A percentile compares a stretch with the other conserved stretches of the same genome.
Evolutionary conservation across 1,139 yeast genomes (phyloP).

Genomic region (Kodamaea plutei): DNA sequence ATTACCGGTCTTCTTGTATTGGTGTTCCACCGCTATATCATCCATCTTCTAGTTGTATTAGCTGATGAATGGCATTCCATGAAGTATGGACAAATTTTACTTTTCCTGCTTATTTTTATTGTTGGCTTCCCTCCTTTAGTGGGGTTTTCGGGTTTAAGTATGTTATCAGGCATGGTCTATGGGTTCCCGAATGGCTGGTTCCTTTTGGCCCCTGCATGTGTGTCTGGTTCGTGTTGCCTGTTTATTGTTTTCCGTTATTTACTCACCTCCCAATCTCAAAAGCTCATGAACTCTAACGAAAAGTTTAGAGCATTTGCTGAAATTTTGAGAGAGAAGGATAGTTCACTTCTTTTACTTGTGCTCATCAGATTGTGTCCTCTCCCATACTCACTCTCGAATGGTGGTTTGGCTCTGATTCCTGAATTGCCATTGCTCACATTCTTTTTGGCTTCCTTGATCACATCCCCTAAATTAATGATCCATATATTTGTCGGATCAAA

Average conservation of each 20-base stretch:
- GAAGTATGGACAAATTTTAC: conserved; percentile 48
- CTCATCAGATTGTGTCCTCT: conserved; percentile 83
- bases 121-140: conserved; percentile 80
- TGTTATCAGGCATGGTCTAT: conserved; percentile 76
- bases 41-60: conserved; percentile 40
- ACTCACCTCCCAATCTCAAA: conserved; percentile 52
- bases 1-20: conserved; percentile 29
- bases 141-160: conserved; percentile 71
- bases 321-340: conserved; percentile 57
- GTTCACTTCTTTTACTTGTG: conserved; percentile 61
- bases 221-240: conserved; percentile 69
- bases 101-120: conserved; percentile 43
- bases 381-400: conserved; percentile 89
- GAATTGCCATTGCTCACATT: conserved; percentile 61
- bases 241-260: conserved; percentile 65
- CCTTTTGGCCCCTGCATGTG: conserved; percentile 62
- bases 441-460: conserved; percentile 63
- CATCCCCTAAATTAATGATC: conserved; percentile 77
- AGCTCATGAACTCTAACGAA: conserved; percentile 48
- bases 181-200: conserved; percentile 84
- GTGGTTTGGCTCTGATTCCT: conserved; percentile 85
- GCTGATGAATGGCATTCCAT: conserved; percentile 45
- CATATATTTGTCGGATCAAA: conserved; percentile 81
- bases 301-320: conserved; percentile 73
- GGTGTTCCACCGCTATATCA: conserved; percentile 46